A percentile compares a stretch with the other conserved stretches of the same genome.
phyloP scores from a whole-genome alignment of 495 filamentous ascomycete species.

The Schizothecium vesticola region DNA sequence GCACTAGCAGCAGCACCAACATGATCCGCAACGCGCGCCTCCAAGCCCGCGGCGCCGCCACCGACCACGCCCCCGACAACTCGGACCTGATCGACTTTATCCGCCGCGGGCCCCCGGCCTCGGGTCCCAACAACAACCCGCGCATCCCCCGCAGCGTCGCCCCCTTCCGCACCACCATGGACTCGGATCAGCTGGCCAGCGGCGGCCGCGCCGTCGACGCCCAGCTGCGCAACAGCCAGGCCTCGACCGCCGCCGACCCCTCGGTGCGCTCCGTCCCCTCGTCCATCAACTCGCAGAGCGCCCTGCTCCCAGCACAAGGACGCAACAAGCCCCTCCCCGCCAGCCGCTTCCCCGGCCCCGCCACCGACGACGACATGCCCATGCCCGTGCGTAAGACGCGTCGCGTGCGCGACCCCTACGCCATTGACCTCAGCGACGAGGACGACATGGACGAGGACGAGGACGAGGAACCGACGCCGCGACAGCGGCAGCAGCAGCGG shows the following conservation, averaged over 20 bases:
- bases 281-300: conserved; percentile 50
- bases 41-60: conserved; percentile 67
- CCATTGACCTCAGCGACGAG: conserved; percentile 80
- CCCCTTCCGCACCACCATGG: conserved; percentile 78
- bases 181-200: conserved; percentile 68
- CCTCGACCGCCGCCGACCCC: conserved; percentile 34
- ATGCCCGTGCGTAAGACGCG: conserved; percentile 64
- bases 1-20: conserved; percentile 27
- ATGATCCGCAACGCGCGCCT: conserved; percentile 41
- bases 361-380: conserved; percentile 41
- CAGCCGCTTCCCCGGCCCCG: conserved; percentile 20
- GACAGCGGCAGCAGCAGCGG: conserved; percentile 25
- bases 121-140: conserved; percentile 38
- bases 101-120: conserved; percentile 64
- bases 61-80: conserved; percentile 57
- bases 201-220: conserved; percentile 49
- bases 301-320: conserved; percentile 31
- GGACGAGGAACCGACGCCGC: conserved; percentile 25
- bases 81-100: conserved; percentile 94
- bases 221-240: conserved; percentile 37
- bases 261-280: conserved; percentile 37
- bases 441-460: conserved; percentile 56
- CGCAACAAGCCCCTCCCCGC: conserved; percentile 21
- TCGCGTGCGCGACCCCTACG: conserved; percentile 82
- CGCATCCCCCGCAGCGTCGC: conserved; percentile 79